These are phyloP conservation scores for Penicillium sp. DNA, from an alignment of 2,329 filamentous ascomycete genomes.

Conservation along the genomic window DNA sequence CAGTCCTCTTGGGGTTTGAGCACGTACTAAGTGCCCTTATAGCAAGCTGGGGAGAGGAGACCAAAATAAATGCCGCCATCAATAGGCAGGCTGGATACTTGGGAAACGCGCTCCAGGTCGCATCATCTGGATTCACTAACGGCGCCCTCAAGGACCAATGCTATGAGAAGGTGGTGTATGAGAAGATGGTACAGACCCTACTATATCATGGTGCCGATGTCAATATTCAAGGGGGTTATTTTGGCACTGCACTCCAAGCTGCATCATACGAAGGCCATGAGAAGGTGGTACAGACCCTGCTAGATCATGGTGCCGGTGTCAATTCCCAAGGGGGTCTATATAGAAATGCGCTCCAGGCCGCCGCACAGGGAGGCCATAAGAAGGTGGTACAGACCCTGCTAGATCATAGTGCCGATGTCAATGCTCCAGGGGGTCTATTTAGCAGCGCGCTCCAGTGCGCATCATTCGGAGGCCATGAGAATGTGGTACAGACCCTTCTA, in stretches of 20 bases:
- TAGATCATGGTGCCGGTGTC: conserved; percentile 5
- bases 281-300: background rate
- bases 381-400: conserved; percentile 1
- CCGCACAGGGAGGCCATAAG: background rate
- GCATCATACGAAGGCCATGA: background rate
- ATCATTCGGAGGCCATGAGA: background rate
- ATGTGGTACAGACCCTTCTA: rapidly evolving
- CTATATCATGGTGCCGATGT: background rate
- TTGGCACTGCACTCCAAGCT: conserved; percentile 2
- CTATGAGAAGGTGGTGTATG: too few species aligned
- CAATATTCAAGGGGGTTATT: background rate
- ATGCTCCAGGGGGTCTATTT: background rate
- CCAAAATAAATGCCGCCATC: background rate
- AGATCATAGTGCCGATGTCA: background rate
- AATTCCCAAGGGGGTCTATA: background rate
- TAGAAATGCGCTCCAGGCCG: background rate
- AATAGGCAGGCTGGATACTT: background rate
- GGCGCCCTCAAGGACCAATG: rapidly evolving
- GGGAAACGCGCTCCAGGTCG: conserved; percentile 4
- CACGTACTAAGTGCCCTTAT: background rate
- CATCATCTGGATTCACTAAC: too few species aligned
- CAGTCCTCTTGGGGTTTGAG: conserved; percentile 7
- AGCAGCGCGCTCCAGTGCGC: background rate
- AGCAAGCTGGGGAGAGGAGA: background rate
- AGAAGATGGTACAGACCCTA: background rate